Evolutionary conservation across 1,284 basidiomycete species (phyloP), one percentile per base, ranked within the genome.

Genomic region (Ustilago xerochloae): DNA sequence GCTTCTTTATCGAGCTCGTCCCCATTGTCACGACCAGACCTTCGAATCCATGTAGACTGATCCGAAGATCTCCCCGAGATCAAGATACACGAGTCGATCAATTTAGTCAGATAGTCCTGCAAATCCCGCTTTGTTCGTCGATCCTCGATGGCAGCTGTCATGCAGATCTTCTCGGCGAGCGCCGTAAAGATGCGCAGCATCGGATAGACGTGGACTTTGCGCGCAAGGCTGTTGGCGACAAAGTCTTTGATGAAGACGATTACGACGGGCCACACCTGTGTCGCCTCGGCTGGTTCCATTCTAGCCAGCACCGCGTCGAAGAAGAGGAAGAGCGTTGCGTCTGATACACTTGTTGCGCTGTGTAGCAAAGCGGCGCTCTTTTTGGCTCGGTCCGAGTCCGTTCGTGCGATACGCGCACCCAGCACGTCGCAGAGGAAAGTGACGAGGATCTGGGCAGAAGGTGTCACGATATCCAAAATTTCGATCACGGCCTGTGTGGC

Each of bases 41-140:
- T 88, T 22, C 91, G 89, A 36, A 92, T 90, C 93, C 93, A 93
- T 29, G 90, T 91, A 13, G 90, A 89, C 63, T 90, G 88, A 68
- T 95, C 94, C 22, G 89, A 89, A 1, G 91, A 89, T 22, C 91
- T 88, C 2, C 91, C 90, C 4, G 92, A 89, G 62, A 93, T 89
- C 3, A 88, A 85, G 6, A 94, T 88, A 52, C 91, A 91, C 2
- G 90, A 87, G 77, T 99, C 97, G 9, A 94, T 87, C 0, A 98
- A 88, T 84, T 93, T 95, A 39, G 90, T 88, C 79, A 92, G 95
- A 0, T 89, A 90, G 64, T 99, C 96, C 88, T 96, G 94, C 16
- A 98, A 86, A 66, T 99, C 96, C 78, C 93, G 92, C n/a, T 92
- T 89, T 57, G 94, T 86, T 20, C 92, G 88, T 18, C 90, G 89